Evolutionary conservation across 805 yeast species (phyloP).

Genomic region (Hermanozyma aechmeae): DNA sequence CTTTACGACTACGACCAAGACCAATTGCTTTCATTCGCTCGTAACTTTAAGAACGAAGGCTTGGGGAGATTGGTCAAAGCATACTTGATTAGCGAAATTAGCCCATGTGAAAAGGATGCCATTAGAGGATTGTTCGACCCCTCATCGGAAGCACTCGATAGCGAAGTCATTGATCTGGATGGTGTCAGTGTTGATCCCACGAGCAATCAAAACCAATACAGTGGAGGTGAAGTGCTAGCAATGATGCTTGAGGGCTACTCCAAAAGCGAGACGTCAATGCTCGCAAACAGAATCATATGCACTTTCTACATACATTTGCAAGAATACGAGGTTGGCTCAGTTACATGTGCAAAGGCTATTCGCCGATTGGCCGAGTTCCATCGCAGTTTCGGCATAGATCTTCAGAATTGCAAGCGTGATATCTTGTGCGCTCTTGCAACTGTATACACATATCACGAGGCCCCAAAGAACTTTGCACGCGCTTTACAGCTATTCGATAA

Average conservation of each 20-base stretch:
- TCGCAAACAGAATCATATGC: constrained; percentile 60
- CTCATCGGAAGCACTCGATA: too few species aligned
- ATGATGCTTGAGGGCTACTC: constrained; percentile 44
- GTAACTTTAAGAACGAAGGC: constrained; percentile 50
- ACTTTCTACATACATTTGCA: constrained; percentile 48
- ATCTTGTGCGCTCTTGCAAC: constrained; percentile 61
- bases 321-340: constrained; percentile 57
- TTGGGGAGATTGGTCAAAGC: constrained; percentile 55
- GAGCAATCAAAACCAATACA: too few species aligned
- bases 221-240: constrained; percentile 37
- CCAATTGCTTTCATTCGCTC: constrained; percentile 42
- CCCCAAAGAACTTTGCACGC: constrained; percentile 76
- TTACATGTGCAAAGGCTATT: constrained; percentile 52
- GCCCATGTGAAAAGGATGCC: constrained; percentile 39
- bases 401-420: constrained; percentile 47
- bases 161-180: too few species aligned
- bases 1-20: constrained; percentile 40
- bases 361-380: constrained; percentile 40
- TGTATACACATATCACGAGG: constrained; percentile 74
- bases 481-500: constrained; percentile 67
- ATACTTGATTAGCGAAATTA: constrained; percentile 57
- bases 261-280: constrained; percentile 30
- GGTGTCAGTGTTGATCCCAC: too few species aligned
- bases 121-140: constrained; percentile 7
- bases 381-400: constrained; percentile 35